Evolutionary conservation across 2,329 filamentous ascomycete genomes (phyloP).

Genomic region (Sclerotinia nivalis): DNA sequence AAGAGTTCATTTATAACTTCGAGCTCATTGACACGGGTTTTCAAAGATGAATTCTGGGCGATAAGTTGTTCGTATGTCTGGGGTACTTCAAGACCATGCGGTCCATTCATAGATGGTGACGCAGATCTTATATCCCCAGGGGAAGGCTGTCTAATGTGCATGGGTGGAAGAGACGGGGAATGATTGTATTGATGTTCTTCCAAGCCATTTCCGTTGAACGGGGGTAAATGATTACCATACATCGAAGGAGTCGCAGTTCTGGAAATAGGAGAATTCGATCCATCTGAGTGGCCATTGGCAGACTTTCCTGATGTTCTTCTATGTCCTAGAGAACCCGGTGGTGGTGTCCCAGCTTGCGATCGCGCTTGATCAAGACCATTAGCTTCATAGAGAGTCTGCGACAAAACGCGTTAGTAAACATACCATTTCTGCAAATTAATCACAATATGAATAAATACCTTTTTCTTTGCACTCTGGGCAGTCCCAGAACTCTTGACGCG

Average conservation of each 20-base stretch:
- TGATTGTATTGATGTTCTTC: constrained; percentile 65
- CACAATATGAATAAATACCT: constrained; percentile 56
- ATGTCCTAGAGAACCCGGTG: constrained; percentile 55
- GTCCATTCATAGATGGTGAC: constrained; percentile 49
- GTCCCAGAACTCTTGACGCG: constrained; percentile 85
- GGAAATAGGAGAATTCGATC: constrained; percentile 75
- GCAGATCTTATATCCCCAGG: constrained; percentile 53
- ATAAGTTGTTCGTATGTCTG: constrained; percentile 80
- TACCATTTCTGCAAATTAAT: constrained; percentile 27
- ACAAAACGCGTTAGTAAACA: constrained; percentile 34
- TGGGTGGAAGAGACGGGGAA: constrained; percentile 52
- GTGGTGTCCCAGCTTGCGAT: constrained; percentile 56
- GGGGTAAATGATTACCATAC: constrained; percentile 71
- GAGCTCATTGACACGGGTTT: constrained; percentile 91
- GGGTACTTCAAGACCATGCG: constrained; percentile 66
- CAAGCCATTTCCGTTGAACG: constrained; percentile 72
- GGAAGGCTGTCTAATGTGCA: constrained; percentile 58
- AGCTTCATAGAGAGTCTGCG: constrained; percentile 46
- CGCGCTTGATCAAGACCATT: constrained; percentile 61
- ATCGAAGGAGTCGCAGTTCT: constrained; percentile 77
- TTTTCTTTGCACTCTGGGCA: constrained; percentile 76
- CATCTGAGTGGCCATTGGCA: constrained; percentile 70
- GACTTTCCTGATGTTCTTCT: constrained; percentile 70
- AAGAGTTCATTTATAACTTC: constrained; percentile 92
- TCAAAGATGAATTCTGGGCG: constrained; percentile 80